Evolutionary conservation across 805 yeast species (phyloP).

Genomic region (Suhomyces xylopsoci): DNA sequence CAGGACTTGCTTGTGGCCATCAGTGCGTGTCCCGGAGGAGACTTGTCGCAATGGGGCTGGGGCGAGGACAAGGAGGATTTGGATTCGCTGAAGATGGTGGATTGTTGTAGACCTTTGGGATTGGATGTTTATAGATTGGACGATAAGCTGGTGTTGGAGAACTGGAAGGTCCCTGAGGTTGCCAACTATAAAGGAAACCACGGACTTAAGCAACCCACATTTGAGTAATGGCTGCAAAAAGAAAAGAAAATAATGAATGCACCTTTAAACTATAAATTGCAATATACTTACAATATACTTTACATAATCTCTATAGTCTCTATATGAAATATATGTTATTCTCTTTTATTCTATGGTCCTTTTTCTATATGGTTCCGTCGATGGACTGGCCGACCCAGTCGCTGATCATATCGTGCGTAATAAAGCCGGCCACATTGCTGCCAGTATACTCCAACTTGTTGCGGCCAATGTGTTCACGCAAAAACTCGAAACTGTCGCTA

Average conservation of each 20-base stretch:
- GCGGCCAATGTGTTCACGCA: conserved; percentile 22
- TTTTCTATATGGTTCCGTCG: conserved; percentile 37
- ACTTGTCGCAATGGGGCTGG: conserved; percentile 68
- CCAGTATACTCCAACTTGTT: conserved; percentile 34
- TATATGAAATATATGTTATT: no score
- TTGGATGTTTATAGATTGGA: conserved; percentile 57
- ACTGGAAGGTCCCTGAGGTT: conserved; percentile 52
- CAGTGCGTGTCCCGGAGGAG: conserved; percentile 71
- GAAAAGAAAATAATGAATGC: no score
- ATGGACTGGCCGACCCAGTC: conserved; percentile 46
- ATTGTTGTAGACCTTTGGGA: conserved; percentile 60
- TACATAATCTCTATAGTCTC: no score
- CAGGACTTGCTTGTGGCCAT: conserved; percentile 62
- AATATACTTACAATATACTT: no score
- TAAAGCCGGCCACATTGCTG: conserved; percentile 41
- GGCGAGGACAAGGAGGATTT: conserved; percentile 52
- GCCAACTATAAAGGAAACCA: conserved; percentile 56
- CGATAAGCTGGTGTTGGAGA: conserved; percentile 41
- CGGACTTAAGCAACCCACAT: conserved; percentile 35
- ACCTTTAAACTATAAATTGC: no score
- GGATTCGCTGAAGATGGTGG: conserved; percentile 50
- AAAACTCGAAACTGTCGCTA: conserved; percentile 30
- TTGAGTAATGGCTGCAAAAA: not conserved
- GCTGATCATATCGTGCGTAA: conserved; percentile 40
- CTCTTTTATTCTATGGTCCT: no score